Evolutionary conservation across 768 basidiomycete species (phyloP), one percentile per base, ranked within the genome.

Genomic region (Pisolithus albus): DNA sequence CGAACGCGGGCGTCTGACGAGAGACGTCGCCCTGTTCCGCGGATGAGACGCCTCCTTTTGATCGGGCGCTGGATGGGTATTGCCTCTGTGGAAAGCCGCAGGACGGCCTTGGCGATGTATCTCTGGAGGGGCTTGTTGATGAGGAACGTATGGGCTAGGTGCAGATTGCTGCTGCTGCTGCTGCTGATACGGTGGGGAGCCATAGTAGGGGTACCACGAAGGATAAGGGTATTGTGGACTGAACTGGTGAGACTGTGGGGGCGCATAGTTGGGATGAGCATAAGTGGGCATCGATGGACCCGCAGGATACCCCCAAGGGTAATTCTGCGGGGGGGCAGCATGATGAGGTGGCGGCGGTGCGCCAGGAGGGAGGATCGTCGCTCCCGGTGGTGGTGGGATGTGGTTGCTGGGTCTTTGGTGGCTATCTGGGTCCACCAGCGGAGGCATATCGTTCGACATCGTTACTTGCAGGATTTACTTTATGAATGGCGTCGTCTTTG

Each of bases 81-180:
- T 49, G 7, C 46, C 15, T 46, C 53, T 56, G 32, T 39, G 56
- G 24, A 18, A 30, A 9, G 47, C 48, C 5, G 39, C 47, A 5
- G 44, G 44, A 13, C 52, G 63, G 42, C 53, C 51, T 43, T 52
- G 56, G 21, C 50, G 38, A 40, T 44, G 53, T n/a, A 36, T 50
- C 34, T 60, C 56, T 0, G 54, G 34, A 38, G 51, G 15, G 10
- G 53, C 5, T 16, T 52, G 51, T 18, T 68, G 64, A 42, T 9
- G 57, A 11, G 67, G 61, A 51, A 67, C 54, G 54, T 67, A 67
- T 11, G 67, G 67, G 21, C 67, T 67, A 4, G 67, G 66, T 11
- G 49, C 56, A 21, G 59, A 26, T 26, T 26, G 26, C 4, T 26
- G 55, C 53, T 26, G 56, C 7, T 48, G 63, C 18, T 50, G 11